Evolutionary conservation across 352 stramenopile genomes (phyloP).

Genomic region (Thalassiosira livingstoniorum): DNA sequence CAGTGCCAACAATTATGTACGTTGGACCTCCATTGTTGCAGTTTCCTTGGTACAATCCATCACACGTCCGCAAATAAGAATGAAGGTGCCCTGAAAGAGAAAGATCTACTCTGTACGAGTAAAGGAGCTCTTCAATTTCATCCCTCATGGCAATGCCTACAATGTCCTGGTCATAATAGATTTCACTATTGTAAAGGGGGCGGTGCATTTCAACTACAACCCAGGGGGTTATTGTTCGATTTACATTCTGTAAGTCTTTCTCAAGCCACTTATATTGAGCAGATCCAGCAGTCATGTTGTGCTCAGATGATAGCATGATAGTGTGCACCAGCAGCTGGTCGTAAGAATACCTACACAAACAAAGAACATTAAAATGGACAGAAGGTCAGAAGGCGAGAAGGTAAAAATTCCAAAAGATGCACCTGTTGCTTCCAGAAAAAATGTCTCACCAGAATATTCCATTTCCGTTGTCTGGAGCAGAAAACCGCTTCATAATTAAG

Average conservation of each 20-base stretch:
- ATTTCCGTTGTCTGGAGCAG: conserved; percentile 69
- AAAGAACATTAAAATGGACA: neutral
- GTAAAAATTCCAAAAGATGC: neutral
- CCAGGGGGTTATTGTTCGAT: conserved; percentile 91
- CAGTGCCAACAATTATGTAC: conserved; percentile 78
- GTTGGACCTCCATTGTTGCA: conserved; percentile 66
- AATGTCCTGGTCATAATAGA: conserved; percentile 30
- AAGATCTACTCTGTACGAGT: conserved; percentile 90
- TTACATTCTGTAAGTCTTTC: conserved; percentile 86
- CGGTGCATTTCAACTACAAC: conserved; percentile 91
- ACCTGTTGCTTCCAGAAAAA: neutral
- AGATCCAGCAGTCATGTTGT: conserved; percentile 89
- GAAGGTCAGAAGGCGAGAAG: neutral
- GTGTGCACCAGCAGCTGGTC: conserved; percentile 90
- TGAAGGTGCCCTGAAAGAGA: conserved; percentile 93
- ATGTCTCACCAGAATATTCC: conserved; percentile 83
- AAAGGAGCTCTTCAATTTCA: conserved; percentile 91
- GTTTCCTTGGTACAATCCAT: conserved; percentile 70
- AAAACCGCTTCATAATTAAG: conserved; percentile 86
- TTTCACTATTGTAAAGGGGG: conserved; percentile 86
- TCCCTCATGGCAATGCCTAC: conserved; percentile 88
- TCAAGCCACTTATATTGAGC: conserved; percentile 91
- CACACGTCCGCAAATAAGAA: conserved; percentile 91
- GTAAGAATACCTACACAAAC: conserved; percentile 87
- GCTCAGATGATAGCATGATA: conserved; percentile 91